Percentiles rank a stretch among this genome's conserved stretches.
phyloP scores from a whole-genome alignment of 2,329 filamentous ascomycete genomes.

The Phyllosticta citribraziliensis region DNA sequence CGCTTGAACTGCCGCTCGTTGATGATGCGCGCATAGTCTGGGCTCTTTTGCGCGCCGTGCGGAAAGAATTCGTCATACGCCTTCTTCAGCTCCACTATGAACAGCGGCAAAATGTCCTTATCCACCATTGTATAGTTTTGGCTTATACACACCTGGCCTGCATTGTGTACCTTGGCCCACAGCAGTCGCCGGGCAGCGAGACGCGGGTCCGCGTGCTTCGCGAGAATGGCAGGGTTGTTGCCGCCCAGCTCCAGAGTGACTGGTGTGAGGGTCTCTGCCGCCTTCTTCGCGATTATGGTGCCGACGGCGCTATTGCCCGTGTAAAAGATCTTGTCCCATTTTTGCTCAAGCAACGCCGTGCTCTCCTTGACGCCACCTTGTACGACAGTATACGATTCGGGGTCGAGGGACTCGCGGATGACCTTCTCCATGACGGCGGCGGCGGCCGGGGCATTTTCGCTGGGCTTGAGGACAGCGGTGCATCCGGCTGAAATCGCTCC shows the following conservation, averaged over 20 bases:
- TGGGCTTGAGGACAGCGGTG: constrained; percentile 83
- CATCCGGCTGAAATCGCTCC: constrained; percentile 91
- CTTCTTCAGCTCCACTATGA: constrained; percentile 65
- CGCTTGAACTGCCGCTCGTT: constrained; percentile 71
- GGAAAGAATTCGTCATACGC: constrained; percentile 74
- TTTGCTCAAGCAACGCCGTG: constrained; percentile 70
- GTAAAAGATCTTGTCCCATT: constrained; percentile 98
- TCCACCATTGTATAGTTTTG: constrained; percentile 91
- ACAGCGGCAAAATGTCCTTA: constrained; percentile 57
- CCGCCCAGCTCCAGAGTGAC: constrained; percentile 86
- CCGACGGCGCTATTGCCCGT: constrained; percentile 73
- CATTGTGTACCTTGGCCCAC: constrained; percentile 81
- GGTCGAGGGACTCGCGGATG: constrained; percentile 65
- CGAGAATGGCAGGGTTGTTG: constrained; percentile 83
- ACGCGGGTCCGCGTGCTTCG: constrained; percentile 67
- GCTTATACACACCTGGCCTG: constrained; percentile 83
- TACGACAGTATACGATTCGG: constrained; percentile 62
- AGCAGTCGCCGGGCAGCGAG: constrained; percentile 75
- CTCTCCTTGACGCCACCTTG: constrained; percentile 77
- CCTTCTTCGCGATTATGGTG: constrained; percentile 44
- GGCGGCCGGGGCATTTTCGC: constrained; percentile 66
- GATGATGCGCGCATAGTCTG: constrained; percentile 71
- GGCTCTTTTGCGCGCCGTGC: constrained; percentile 64
- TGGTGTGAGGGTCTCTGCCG: constrained; percentile 56
- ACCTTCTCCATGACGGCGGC: constrained; percentile 75